Percentiles rank a stretch among this genome's conserved stretches.
These are phyloP conservation scores for Pseudomicrostroma phylloplanum DNA, from an alignment of 1,284 basidiomycete species.

Conservation along the genomic window DNA sequence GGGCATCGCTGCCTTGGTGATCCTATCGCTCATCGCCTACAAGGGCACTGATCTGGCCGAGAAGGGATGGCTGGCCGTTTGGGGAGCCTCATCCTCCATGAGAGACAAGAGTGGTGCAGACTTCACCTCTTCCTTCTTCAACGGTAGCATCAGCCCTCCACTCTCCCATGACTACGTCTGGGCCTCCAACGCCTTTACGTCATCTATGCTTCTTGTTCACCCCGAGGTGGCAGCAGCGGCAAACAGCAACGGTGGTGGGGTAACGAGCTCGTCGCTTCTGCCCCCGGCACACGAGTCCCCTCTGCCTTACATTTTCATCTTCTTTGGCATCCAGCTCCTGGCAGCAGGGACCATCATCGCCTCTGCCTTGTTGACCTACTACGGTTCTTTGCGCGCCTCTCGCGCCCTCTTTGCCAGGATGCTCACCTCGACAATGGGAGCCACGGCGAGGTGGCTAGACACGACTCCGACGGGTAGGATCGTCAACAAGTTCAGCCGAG, in stretches of 20 bases:
- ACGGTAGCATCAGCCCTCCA: slow-evolving; percentile 9
- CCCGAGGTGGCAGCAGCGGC: background rate
- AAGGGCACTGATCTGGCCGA: slow-evolving; percentile 19
- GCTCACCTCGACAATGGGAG: slow-evolving; percentile 31
- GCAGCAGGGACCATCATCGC: background rate
- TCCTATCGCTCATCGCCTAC: slow-evolving; percentile 12
- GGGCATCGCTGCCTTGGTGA: slow-evolving; percentile 11
- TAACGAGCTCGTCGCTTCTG: background rate
- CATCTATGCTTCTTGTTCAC: background rate
- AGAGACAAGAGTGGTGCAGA: slow-evolving; percentile 19
- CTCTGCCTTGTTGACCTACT: slow-evolving; percentile 1
- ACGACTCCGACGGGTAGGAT: slow-evolving; percentile 53
- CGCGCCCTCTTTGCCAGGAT: slow-evolving; percentile 27
- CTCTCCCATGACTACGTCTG: background rate
- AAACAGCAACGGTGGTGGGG: too few relatives aligned
- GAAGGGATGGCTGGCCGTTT: slow-evolving; percentile 3
- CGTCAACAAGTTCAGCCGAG: slow-evolving; percentile 55
- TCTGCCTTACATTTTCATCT: slow-evolving; percentile 4
- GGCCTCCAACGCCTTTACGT: background rate
- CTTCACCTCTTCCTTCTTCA: background rate
- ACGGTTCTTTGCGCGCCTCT: slow-evolving; percentile 22
- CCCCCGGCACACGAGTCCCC: slow-evolving; percentile 3
- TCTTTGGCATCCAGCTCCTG: slow-evolving; percentile 2
- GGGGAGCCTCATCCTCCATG: slow-evolving; percentile 16
- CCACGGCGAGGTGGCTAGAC: slow-evolving; percentile 39